Percentiles rank a stretch among this genome's conserved stretches.
phyloP scores from a whole-genome alignment of 2,329 filamentous ascomycete species.

The Periconia macrospinosa region DNA sequence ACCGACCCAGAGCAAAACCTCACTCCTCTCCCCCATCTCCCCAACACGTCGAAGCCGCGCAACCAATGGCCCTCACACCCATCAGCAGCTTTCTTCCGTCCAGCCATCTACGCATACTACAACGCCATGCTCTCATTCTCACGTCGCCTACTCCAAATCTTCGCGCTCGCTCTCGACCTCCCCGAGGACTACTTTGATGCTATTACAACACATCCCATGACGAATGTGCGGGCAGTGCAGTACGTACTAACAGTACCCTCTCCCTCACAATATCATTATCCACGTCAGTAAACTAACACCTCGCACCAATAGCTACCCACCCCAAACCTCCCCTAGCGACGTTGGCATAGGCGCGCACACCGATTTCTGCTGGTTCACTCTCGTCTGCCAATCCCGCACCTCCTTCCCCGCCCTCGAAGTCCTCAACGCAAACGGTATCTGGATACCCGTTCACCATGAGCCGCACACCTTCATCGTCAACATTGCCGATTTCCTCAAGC shows the following conservation, averaged over 20 bases:
- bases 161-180: constrained; percentile 45
- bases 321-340: constrained; percentile 29
- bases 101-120: constrained; percentile 36
- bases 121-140: constrained; percentile 32
- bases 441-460: constrained; percentile 43
- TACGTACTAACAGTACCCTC: constrained; percentile 14
- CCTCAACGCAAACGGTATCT: constrained; percentile 45
- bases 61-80: constrained; percentile 38
- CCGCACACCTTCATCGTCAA: constrained; percentile 46
- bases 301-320: constrained; percentile 37
- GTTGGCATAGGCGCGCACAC: constrained; percentile 48
- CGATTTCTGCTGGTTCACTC: constrained; percentile 49
- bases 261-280: too few relatives aligned
- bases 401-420: constrained; percentile 41
- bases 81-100: constrained; percentile 30
- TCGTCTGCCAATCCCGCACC: constrained; percentile 38
- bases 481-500: constrained; percentile 45
- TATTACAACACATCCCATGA: constrained; percentile 45
- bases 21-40: constrained; percentile 9
- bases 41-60: constrained; percentile 17
- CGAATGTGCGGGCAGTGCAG: constrained; percentile 46
- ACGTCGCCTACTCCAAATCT: constrained; percentile 37
- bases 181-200: constrained; percentile 44
- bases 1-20: constrained; percentile 34
- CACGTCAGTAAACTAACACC: not conserved